These are phyloP conservation scores for Colletotrichum tropicicola DNA, from an alignment of 2,329 filamentous ascomycete genomes.

Conservation along the genomic window DNA sequence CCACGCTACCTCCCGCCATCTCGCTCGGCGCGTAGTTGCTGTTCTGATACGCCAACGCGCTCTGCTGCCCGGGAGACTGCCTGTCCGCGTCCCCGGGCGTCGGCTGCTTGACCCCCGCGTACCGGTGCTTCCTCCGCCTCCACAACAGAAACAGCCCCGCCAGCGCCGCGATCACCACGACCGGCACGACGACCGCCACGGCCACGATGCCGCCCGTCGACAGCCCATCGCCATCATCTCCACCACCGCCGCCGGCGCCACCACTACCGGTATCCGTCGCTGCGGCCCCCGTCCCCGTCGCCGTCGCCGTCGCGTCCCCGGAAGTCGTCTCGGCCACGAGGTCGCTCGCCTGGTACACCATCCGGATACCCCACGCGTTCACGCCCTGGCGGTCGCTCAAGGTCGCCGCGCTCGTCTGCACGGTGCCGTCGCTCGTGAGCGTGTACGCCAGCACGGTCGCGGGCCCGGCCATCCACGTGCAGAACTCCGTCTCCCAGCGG, in stretches of 20 bases:
- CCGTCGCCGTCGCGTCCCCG: not conserved
- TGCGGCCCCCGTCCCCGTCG: not conserved
- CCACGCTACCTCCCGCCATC: conserved; percentile 5
- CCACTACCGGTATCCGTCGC: not conserved
- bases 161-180: conserved; percentile 15
- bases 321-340: conserved; percentile 3
- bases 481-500: conserved; percentile 34
- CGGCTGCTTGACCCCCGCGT: conserved; percentile 19
- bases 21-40: conserved; percentile 2
- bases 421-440: conserved; percentile 15
- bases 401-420: conserved; percentile 18
- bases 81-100: not conserved
- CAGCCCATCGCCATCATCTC: not conserved
- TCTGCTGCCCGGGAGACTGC: not conserved
- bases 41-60: conserved; percentile 8
- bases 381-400: conserved; percentile 31
- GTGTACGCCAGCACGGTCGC: conserved; percentile 30
- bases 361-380: conserved; percentile 36
- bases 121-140: conserved; percentile 14
- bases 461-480: conserved; percentile 34
- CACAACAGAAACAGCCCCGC: conserved; percentile 20
- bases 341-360: conserved; percentile 37
- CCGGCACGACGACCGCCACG: conserved; percentile 1
- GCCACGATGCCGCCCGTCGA: conserved; percentile 9
- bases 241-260: not conserved